Base-by-base conservation (phyloP, 306 rosid genomes). In the Castanopsis chinensis region DNA sequence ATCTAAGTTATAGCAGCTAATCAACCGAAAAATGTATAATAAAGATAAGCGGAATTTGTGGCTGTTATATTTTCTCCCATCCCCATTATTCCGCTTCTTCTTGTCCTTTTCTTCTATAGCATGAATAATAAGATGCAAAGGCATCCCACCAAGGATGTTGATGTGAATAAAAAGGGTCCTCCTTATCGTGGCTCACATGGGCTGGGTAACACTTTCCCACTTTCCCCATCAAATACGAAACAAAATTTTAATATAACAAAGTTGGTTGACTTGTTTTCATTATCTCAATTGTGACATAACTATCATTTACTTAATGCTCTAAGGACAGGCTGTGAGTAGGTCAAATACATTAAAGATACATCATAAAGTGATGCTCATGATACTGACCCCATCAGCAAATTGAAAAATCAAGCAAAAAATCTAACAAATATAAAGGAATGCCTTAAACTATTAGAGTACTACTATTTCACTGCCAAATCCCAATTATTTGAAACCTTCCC, bases 291-390 rank as follows among this genome's bases (percentile, higher is more conserved):
- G 71, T 65, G 73, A 88, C 76, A 78, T 72, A 41, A 78, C 84
- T 81, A 41, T 71, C 88, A 87, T 84, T 89, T 78, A 90, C 82
- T 90, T 80, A 75, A 80, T 56, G 58, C 76, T 84, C 77, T 71
- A 71, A 82, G 75, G 85, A 81, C 91, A 85, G 92, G 83, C 87
- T 89, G 92, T 86, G 81, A 80, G 86, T 86, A 84, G 93, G 94
- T 85, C 86, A 73, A 82, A 78, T 59, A 35, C 82, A 84, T 84
- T 80, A 85, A 84, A 87, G 81, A 52, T 83, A 79, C 78, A 59
- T 82, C 86, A 75, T 73, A 78, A 85, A 83, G 80, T 76, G 74
- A 75, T 74, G 43, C 85, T 41, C 81, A 23, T 86, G 83, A 84
- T 78, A 74, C 80, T 83, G 85, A 82, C 85, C 76, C 83, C 83